These are phyloP conservation scores for Hydnomerulius pinastri DNA, from an alignment of 768 basidiomycete genomes.

Conservation along the genomic window DNA sequence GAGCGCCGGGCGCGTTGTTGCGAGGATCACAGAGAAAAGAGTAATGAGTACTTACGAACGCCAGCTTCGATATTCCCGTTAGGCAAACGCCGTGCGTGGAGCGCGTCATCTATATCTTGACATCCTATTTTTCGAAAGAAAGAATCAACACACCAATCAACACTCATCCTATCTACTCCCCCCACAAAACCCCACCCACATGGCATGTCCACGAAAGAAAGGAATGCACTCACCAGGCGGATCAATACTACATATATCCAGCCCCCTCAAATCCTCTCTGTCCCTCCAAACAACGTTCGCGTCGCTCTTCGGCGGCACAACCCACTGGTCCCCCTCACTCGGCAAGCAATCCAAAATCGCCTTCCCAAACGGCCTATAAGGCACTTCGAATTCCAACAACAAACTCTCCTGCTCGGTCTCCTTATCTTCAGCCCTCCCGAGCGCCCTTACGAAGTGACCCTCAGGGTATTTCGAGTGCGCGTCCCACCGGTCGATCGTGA, in stretches of 20 bases:
- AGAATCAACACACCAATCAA: slow-evolving; percentile 8
- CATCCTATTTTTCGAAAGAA: slow-evolving; percentile 77
- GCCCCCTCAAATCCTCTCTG: slow-evolving; percentile 81
- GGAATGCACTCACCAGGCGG: slow-evolving; percentile 67
- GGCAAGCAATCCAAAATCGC: slow-evolving; percentile 93
- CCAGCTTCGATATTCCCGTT: slow-evolving; percentile 97
- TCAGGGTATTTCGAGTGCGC: slow-evolving; percentile 88
- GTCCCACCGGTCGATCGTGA: slow-evolving; percentile 94
- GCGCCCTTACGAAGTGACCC: slow-evolving; percentile 92
- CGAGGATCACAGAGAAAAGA: background rate
- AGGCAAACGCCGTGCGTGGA: slow-evolving; percentile 84
- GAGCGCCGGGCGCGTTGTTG: background rate
- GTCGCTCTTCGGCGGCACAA: slow-evolving; percentile 76
- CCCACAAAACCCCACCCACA: background rate
- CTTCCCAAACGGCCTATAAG: slow-evolving; percentile 95
- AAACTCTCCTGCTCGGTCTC: slow-evolving; percentile 96
- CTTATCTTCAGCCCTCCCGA: slow-evolving; percentile 91
- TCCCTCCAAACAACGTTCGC: slow-evolving; percentile 67
- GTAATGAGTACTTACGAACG: slow-evolving; percentile 72
- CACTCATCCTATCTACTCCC: background rate
- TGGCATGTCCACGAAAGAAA: too few relatives aligned
- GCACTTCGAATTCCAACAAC: slow-evolving; percentile 92
- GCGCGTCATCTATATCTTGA: slow-evolving; percentile 97
- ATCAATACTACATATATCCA: slow-evolving; percentile 95
- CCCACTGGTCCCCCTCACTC: slow-evolving; percentile 86